Evolutionary conservation across 2,329 filamentous ascomycete genomes (phyloP).

Genomic region (Paecilomyces variotii): DNA sequence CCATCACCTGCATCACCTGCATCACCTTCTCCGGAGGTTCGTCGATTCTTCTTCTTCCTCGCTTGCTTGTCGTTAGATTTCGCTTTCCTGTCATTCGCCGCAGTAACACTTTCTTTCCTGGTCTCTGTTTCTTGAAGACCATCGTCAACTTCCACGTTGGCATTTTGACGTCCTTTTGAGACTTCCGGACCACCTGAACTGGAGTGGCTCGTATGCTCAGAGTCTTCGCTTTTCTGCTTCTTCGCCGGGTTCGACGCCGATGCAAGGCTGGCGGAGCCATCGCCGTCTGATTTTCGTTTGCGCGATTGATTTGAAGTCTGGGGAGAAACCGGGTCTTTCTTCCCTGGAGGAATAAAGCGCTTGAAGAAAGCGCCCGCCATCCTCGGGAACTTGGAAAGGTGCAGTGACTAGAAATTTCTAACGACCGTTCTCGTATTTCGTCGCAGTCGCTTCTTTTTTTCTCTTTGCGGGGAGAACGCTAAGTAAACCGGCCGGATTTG

Average conservation of each 20-base stretch:
- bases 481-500: background rate
- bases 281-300: conserved; percentile 27
- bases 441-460: conserved; percentile 10
- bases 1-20: conserved; percentile 5
- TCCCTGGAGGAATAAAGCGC: conserved; percentile 37
- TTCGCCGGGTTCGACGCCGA: conserved; percentile 28
- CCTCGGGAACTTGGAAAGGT: conserved; percentile 3
- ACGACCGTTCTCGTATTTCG: conserved; percentile 5
- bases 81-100: conserved; percentile 18
- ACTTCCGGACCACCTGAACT: conserved; percentile 21
- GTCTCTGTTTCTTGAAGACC: conserved; percentile 23
- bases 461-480: conserved; percentile 18
- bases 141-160: conserved; percentile 14
- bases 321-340: conserved; percentile 10
- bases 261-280: conserved; percentile 14
- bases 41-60: conserved; percentile 31
- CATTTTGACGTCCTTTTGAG: conserved; percentile 18
- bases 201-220: conserved; percentile 6
- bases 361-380: conserved; percentile 43
- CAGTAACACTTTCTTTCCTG: conserved; percentile 20
- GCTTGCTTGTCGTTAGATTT: conserved; percentile 13
- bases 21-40: conserved; percentile 16
- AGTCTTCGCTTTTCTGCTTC: conserved; percentile 25
- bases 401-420: background rate
- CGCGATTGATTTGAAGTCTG: conserved; percentile 17